A percentile compares a stretch with the other conserved stretches of the same genome.
Evolutionary conservation across 2,329 filamentous ascomycete species (phyloP).

Genomic region (Xylaria sp.): DNA sequence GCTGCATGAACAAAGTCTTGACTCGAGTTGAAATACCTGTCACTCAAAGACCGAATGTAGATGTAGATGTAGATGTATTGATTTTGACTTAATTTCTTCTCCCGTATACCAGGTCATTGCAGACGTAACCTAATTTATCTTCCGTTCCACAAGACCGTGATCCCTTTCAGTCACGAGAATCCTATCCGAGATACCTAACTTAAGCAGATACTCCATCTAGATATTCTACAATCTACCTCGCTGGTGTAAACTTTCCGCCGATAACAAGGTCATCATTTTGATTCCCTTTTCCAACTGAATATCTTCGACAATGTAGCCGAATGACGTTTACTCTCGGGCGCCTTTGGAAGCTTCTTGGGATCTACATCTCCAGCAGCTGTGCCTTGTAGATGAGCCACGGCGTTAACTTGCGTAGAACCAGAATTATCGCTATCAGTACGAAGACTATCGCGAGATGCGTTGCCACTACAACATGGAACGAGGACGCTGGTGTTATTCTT

Average conservation of each 20-base stretch:
- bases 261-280: neutral
- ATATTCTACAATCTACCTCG: constrained; percentile 2
- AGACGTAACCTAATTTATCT: neutral
- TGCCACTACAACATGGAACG: constrained; percentile 46
- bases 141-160: neutral
- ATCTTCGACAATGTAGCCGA: constrained; percentile 41
- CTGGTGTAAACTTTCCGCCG: neutral
- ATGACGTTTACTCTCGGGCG: constrained; percentile 39
- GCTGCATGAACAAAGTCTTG: neutral
- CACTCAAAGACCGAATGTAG: neutral
- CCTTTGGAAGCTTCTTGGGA: constrained; percentile 37
- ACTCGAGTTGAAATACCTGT: neutral
- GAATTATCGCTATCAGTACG: constrained; percentile 37
- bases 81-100: neutral
- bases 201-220: neutral
- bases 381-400: constrained; percentile 51
- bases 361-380: constrained; percentile 41
- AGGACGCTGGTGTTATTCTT: constrained; percentile 56
- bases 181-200: neutral
- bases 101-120: neutral
- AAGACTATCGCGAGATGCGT: constrained; percentile 20
- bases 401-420: constrained; percentile 45
- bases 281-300: constrained; percentile 44
- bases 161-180: no score
- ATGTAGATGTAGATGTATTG: no score